Base-by-base conservation (phyloP, 2,329 filamentous ascomycete species). In the Colletotrichum eleusines region DNA sequence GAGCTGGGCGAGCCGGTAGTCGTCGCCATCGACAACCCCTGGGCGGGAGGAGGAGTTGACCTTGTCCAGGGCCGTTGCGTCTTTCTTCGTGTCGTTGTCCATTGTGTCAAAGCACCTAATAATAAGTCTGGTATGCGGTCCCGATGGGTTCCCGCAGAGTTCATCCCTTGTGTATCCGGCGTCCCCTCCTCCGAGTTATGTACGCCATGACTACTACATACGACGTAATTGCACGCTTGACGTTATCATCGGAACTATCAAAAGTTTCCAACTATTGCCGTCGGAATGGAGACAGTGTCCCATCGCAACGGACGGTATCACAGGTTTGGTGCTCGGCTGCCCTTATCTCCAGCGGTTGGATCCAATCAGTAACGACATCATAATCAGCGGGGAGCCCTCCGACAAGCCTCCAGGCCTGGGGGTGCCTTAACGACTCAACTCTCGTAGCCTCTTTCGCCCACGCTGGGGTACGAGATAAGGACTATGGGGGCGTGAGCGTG, bases 1-100 rank as follows among this genome's bases (percentile, higher is more conserved):
- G 14, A 79, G 54, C 63, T 78, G 76, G 2, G 76, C 77, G 16
- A 79, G 73, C 1, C 76, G 73, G 31, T 31, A 33, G 42, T 71
- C 63, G 35, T 71, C 68, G 42, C 46, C 63, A 20, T 59, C 31
- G 14, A 35, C 28, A 28, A 18, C 33, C 8, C 51, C 63, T 14
- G 28, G 51, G 5, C 58, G 63, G 16, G 68, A n/a, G n/a, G n/a
- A n/a, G n/a, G n/a, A 71, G 33, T 50, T 57, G 33, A 58, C 57
- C 44, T 44, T 67, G 5, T 40, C 51, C 4, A 71, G 63, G 20
- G 51, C 33, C n/a, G 40, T 33, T 9, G 50, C 33, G 31, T 71
- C 68, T 62, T 71, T 67, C 50, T 67, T 53, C 57, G 46, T 62
- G 50, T 71, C 63, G 67, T 53, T 58, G n/a, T 46, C 44, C 68